Base-by-base conservation (phyloP, 768 basidiomycete genomes). In the Lentinula raphanica region DNA sequence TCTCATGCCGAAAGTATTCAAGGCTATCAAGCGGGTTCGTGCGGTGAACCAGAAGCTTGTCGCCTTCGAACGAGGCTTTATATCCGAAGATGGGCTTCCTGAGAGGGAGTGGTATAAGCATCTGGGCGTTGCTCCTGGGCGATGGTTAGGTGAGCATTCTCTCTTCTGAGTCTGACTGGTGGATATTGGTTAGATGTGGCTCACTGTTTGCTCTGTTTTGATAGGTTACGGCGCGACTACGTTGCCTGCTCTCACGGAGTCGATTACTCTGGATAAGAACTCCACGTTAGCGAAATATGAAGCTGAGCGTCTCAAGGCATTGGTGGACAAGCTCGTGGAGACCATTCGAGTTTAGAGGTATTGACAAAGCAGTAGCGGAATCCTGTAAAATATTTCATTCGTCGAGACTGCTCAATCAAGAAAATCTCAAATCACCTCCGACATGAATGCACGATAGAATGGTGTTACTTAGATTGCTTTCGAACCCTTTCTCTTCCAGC, bases 101-200 rank as follows among this genome's bases (percentile, higher is more conserved):
- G 84, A 86, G 51, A 79, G 90, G 29, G 87, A 91, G 68, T 95
- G 93, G 93, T 96, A 89, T 68, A 84, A 76, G 65, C 88, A 94
- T 71, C 78, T 93, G 15, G 92, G 81, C 49, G 90, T 93, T 42
- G 91, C 93, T 2, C 93, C 94, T 29, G 93, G 92, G 38, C 86
- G 90, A 69, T 87, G 87, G 84, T 83, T 88, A 39, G 87, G 88
- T 89, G 63, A 63, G 79, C n/a, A n/a, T 71, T 2, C 27, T 28
- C 7, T 29, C 19, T 44, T 25, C 35, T 1, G 8, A 28, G 27
- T 28, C 32, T 12, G 39, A 56, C n/a, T n/a, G n/a, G n/a, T n/a
- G 19, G 12, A 17, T 15, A 13, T 46, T 48, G 4, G 29, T 40
- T 2, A 13, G 21, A 7, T n/a, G 6, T 23, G 25, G 19, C 39